Evolutionary conservation across 2,329 filamentous ascomycete genomes (phyloP).

Genomic region (Claviceps purpurea): DNA sequence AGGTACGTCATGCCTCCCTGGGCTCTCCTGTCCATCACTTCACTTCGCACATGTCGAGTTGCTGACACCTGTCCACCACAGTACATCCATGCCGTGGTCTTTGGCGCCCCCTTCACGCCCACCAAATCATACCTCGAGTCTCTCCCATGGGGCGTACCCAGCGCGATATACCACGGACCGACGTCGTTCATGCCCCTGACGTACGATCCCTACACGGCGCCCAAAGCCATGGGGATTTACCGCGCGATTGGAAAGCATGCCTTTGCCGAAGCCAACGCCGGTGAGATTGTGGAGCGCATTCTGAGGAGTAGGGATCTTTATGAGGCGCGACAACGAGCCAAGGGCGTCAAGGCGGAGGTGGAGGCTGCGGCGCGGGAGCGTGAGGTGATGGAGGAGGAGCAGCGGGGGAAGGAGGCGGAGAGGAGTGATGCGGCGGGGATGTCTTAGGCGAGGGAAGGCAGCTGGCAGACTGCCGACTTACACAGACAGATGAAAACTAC

Average conservation of each 20-base stretch:
- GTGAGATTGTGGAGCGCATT: constrained; percentile 82
- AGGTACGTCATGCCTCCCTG: constrained; percentile 37
- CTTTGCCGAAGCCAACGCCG: constrained; percentile 81
- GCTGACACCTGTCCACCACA: constrained; percentile 20
- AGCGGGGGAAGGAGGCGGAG: constrained; percentile 33
- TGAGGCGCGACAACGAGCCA: constrained; percentile 80
- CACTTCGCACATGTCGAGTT: neutral
- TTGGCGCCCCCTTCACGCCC: constrained; percentile 80
- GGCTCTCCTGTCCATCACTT: neutral
- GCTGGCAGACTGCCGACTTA: too few relatives aligned
- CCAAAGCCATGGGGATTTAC: constrained; percentile 77
- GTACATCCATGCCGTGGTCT: constrained; percentile 80
- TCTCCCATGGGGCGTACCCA: constrained; percentile 60
- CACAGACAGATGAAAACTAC: too few relatives aligned
- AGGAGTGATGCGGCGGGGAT: constrained; percentile 6
- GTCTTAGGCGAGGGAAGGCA: too few relatives aligned
- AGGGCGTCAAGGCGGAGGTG: constrained; percentile 70
- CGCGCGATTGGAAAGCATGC: constrained; percentile 61
- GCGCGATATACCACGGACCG: constrained; percentile 89
- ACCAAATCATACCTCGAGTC: constrained; percentile 63
- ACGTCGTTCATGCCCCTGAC: constrained; percentile 77
- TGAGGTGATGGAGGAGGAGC: constrained; percentile 49
- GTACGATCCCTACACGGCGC: constrained; percentile 68
- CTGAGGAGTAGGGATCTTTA: constrained; percentile 76
- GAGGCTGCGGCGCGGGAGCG: constrained; percentile 53